Conservation (phyloP, 2,329 filamentous ascomycete genomes). For the Aspergillus spinulosporus region DNA sequence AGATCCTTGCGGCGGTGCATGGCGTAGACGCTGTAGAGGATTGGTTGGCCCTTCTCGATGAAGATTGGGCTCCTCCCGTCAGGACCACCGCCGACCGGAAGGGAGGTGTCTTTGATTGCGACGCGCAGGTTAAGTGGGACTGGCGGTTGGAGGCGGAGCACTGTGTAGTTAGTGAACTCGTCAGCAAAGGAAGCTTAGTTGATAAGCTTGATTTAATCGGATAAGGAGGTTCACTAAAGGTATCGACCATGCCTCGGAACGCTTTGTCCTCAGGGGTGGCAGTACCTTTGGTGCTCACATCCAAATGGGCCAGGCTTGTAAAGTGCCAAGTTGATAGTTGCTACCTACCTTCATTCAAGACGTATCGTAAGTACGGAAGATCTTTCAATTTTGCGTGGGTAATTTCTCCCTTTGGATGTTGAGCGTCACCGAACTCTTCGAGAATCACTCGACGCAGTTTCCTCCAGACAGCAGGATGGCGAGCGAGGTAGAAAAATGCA, state of each 20-base stretch:
- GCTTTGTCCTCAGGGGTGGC: too few relatives aligned
- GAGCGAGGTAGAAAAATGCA: constrained; percentile 50
- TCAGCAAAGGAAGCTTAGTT: not conserved
- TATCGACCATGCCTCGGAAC: too few relatives aligned
- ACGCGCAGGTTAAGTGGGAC: constrained; percentile 49
- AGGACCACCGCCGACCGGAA: constrained; percentile 59
- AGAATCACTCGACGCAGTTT: constrained; percentile 39
- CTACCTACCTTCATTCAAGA: constrained; percentile 38
- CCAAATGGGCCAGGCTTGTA: not conserved
- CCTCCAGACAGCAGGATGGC: constrained; percentile 38
- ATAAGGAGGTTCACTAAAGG: not conserved
- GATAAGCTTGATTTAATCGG: not conserved
- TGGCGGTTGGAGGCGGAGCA: constrained; percentile 46
- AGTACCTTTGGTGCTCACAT: too few relatives aligned
- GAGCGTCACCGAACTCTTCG: constrained; percentile 45
- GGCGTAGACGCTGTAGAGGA: constrained; percentile 67
- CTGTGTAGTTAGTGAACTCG: constrained; percentile 27
- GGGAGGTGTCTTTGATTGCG: constrained; percentile 44
- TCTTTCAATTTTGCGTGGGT: constrained; percentile 47
- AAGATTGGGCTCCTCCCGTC: constrained; percentile 61
- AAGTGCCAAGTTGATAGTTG: not conserved
- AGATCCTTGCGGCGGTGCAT: constrained; percentile 68
- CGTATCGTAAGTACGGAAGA: constrained; percentile 42
- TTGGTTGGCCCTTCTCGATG: constrained; percentile 63
- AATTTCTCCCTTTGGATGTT: constrained; percentile 38